phyloP scores from a whole-genome alignment of 768 basidiomycete species.

The Cantharellus anzutake region DNA sequence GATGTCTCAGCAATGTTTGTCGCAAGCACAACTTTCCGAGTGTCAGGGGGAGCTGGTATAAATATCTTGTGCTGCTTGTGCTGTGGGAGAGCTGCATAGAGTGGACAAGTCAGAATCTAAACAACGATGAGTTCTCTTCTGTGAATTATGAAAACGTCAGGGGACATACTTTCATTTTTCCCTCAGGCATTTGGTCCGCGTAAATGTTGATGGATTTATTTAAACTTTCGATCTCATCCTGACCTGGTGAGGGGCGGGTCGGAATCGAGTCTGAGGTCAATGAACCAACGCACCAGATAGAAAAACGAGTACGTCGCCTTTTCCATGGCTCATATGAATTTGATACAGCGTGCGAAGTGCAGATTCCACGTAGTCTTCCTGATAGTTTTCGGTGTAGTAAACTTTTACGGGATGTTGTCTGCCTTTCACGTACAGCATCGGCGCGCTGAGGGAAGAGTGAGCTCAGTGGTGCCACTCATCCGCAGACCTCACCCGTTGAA shows the following conservation, averaged over 20 bases:
- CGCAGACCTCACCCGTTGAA: constrained; percentile 46
- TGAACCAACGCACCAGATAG: constrained; percentile 42
- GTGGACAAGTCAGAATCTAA: constrained; percentile 55
- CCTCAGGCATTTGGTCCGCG: constrained; percentile 46
- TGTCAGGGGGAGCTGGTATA: constrained; percentile 36
- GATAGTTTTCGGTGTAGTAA: constrained; percentile 53
- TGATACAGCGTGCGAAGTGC: constrained; percentile 89
- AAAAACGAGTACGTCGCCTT: constrained; percentile 86
- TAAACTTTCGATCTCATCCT: constrained; percentile 89
- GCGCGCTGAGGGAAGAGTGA: constrained; percentile 34
- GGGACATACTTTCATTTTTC: constrained; percentile 16
- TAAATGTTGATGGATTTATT: constrained; percentile 52
- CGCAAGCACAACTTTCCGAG: constrained; percentile 82
- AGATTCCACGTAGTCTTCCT: constrained; percentile 72
- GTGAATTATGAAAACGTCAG: constrained; percentile 23
- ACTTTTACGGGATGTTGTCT: constrained; percentile 83
- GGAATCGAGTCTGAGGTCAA: not conserved
- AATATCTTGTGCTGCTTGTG: constrained; percentile 68
- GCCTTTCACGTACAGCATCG: constrained; percentile 79
- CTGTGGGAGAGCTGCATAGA: constrained; percentile 75
- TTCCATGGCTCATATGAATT: constrained; percentile 60
- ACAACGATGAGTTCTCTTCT: not conserved
- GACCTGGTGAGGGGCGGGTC: constrained; percentile 29
- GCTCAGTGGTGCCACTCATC: too few relatives aligned
- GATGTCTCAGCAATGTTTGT: constrained; percentile 98